Evolutionary conservation across 2,329 filamentous ascomycete species (phyloP).

Genomic region (Neopestalotiopsis sp.): DNA sequence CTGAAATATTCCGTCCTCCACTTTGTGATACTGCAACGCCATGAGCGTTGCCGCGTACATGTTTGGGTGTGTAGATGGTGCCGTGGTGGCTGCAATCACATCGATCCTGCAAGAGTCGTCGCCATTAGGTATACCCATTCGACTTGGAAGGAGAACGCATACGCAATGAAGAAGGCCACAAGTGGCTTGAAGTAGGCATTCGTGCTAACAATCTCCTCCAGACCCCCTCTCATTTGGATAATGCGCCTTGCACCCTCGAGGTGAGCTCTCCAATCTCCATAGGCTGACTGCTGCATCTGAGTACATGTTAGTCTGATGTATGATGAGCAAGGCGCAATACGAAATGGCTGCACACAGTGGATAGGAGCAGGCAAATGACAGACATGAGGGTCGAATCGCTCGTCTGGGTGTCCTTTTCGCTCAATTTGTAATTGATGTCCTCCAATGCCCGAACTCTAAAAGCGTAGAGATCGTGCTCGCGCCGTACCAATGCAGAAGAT

Average conservation of each 20-base stretch:
- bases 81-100: constrained; percentile 23
- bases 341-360: constrained; percentile 19
- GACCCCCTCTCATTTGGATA: constrained; percentile 21
- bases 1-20: constrained; percentile 21
- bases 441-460: constrained; percentile 23
- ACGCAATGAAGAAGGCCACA: constrained; percentile 21
- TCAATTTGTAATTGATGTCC: constrained; percentile 22
- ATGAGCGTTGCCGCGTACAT: constrained; percentile 22
- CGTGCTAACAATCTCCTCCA: constrained; percentile 18
- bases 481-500: constrained; percentile 16
- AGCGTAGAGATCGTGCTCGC: constrained; percentile 20
- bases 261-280: constrained; percentile 24
- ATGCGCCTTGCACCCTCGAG: constrained; percentile 24
- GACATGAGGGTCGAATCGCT: constrained; percentile 26
- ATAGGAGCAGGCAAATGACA: constrained; percentile 24
- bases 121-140: background rate
- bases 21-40: constrained; percentile 23
- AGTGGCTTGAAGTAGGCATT: constrained; percentile 23
- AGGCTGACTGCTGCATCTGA: constrained; percentile 24
- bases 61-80: constrained; percentile 19
- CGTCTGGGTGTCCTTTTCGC: constrained; percentile 21
- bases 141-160: constrained; percentile 2
- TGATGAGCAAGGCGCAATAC: background rate
- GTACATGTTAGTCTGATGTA: background rate
- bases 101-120: constrained; percentile 18